These are phyloP conservation scores for Plasmopara muralis DNA, from an alignment of 352 stramenopile species.

Conservation along the genomic window DNA sequence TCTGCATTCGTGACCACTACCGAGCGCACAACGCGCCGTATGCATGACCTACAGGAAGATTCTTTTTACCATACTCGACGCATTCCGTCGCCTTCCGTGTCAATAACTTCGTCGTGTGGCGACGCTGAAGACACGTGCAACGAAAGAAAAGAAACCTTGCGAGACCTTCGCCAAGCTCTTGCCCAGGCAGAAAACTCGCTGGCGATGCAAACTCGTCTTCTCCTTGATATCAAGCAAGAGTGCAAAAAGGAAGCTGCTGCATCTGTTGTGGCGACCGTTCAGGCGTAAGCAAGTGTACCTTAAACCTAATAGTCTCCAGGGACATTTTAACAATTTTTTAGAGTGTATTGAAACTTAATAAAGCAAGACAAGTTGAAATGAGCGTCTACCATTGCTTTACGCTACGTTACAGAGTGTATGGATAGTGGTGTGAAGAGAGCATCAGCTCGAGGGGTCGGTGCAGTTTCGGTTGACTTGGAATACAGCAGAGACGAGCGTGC, in stretches of 20 bases:
- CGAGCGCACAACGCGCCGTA: constrained; percentile 18
- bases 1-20: constrained; percentile 8
- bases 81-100: constrained; percentile 17
- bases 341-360: constrained; percentile 4
- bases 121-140: constrained; percentile 13
- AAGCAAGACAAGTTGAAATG: constrained; percentile 6
- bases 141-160: constrained; percentile 19
- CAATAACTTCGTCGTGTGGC: constrained; percentile 19
- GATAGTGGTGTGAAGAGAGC: constrained; percentile 24
- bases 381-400: constrained; percentile 11
- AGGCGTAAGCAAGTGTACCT: constrained; percentile 2
- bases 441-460: constrained; percentile 25
- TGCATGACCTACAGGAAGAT: constrained; percentile 28
- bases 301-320: too few species aligned
- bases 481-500: constrained; percentile 26
- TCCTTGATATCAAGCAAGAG: constrained; percentile 40
- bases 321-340: neutral
- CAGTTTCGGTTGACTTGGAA: constrained; percentile 27
- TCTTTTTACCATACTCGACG: constrained; percentile 22
- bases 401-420: constrained; percentile 26
- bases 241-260: constrained; percentile 21
- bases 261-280: constrained; percentile 1
- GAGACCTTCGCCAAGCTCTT: constrained; percentile 27
- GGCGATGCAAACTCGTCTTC: constrained; percentile 43
- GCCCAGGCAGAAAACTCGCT: constrained; percentile 46